phyloP scores from a whole-genome alignment of 495 filamentous ascomycete genomes.

The Physcia stellaris region DNA sequence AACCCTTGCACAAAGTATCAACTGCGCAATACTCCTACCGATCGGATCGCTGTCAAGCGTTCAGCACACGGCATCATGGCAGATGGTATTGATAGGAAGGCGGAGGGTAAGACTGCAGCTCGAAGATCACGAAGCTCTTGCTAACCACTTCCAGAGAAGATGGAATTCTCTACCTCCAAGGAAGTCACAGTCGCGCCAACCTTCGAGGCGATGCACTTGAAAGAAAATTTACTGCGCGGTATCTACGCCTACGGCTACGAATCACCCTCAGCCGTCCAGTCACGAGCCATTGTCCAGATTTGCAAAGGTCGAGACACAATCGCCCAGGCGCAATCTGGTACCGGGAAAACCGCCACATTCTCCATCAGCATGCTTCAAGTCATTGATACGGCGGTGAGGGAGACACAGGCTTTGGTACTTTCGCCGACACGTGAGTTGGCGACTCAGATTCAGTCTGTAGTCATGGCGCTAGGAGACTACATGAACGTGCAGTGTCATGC shows the following conservation, averaged over 20 bases:
- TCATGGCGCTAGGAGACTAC: constrained; percentile 95
- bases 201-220: constrained; percentile 70
- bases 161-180: constrained; percentile 96
- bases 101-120: constrained; percentile 64
- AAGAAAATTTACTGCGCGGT: constrained; percentile 90
- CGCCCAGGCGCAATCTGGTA: constrained; percentile 98
- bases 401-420: constrained; percentile 92
- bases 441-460: constrained; percentile 93
- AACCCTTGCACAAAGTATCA: too few species aligned
- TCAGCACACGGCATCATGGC: constrained; percentile 50
- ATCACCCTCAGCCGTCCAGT: constrained; percentile 92
- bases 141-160: constrained; percentile 76
- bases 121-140: too few species aligned
- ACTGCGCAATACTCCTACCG: too few species aligned
- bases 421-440: constrained; percentile 95
- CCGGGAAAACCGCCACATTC: constrained; percentile 98
- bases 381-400: constrained; percentile 69
- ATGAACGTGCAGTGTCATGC: constrained; percentile 99
- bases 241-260: constrained; percentile 99
- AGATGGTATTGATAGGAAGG: constrained; percentile 85
- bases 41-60: too few species aligned
- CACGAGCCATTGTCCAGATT: constrained; percentile 93
- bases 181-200: constrained; percentile 81
- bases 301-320: constrained; percentile 98
- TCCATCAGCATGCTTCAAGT: constrained; percentile 95